These are phyloP conservation scores for Elsinoe batatas DNA, from an alignment of 2,329 filamentous ascomycete genomes.

Conservation along the genomic window DNA sequence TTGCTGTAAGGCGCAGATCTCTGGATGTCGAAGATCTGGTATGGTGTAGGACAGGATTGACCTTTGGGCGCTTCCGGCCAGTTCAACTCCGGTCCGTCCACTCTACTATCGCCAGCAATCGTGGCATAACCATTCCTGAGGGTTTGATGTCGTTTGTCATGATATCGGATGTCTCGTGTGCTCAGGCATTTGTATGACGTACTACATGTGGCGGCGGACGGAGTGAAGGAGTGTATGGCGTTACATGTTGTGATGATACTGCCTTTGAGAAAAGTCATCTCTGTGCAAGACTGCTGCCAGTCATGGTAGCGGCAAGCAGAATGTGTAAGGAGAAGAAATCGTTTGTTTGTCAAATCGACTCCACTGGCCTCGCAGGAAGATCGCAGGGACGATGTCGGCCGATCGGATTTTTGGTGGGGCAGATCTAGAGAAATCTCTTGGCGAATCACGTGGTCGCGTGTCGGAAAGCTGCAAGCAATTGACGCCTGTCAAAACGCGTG, in stretches of 20 bases:
- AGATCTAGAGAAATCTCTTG: slow-evolving; percentile 7
- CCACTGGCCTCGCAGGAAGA: neutral
- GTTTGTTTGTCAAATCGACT: neutral
- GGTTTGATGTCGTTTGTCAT: neutral
- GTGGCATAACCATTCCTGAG: slow-evolving; percentile 23
- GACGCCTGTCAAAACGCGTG: slow-evolving; percentile 1
- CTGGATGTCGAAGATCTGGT: slow-evolving; percentile 67
- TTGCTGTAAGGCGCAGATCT: slow-evolving; percentile 67
- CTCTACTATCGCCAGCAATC: slow-evolving; percentile 20
- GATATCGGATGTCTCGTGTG: slow-evolving; percentile 12
- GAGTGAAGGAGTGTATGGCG: slow-evolving; percentile 3
- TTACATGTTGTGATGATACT: slow-evolving; percentile 3
- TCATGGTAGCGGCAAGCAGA: slow-evolving; percentile 6
- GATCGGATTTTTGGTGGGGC: slow-evolving; percentile 1
- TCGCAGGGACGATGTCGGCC: neutral
- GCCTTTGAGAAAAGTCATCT: slow-evolving; percentile 6
- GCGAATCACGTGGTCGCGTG: slow-evolving; percentile 3
- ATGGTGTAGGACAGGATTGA: slow-evolving; percentile 59
- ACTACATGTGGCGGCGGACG: slow-evolving; percentile 3
- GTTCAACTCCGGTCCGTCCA: slow-evolving; percentile 16
- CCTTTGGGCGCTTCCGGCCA: slow-evolving; percentile 30
- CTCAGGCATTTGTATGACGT: slow-evolving; percentile 13
- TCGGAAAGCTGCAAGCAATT: neutral
- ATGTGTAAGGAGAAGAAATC: neutral
- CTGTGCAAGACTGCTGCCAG: neutral